These are phyloP conservation scores for Exophiala sp. DNA, from an alignment of 2,329 filamentous ascomycete species.

Conservation along the genomic window DNA sequence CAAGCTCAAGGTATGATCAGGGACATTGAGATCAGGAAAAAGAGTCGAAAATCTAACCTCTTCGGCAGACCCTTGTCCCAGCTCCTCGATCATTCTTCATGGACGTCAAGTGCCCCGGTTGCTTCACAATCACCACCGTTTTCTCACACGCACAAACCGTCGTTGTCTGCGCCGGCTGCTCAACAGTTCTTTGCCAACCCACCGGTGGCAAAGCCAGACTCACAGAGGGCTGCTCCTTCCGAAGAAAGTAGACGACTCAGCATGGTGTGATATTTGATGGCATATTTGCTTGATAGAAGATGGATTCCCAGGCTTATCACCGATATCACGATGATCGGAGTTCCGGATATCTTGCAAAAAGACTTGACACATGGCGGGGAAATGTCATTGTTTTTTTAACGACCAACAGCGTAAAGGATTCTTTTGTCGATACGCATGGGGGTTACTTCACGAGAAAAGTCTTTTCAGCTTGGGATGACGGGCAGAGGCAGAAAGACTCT, in stretches of 20 bases:
- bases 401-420: constrained; percentile 4
- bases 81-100: constrained; percentile 99
- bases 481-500: constrained; percentile 30
- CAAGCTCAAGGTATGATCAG: constrained; percentile 91
- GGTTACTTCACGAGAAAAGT: constrained; percentile 36
- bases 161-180: constrained; percentile 99
- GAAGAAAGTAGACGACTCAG: constrained; percentile 85
- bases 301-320: constrained; percentile 42
- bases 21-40: background rate
- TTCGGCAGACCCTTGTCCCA: constrained; percentile 78
- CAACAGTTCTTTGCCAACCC: constrained; percentile 98
- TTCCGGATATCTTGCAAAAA: constrained; percentile 79
- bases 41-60: constrained; percentile 14
- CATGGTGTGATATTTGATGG: constrained; percentile 31
- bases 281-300: constrained; percentile 46
- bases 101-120: constrained; percentile 99
- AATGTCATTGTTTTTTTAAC: constrained; percentile 41
- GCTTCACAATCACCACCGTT: constrained; percentile 99
- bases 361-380: constrained; percentile 26
- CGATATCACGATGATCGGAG: constrained; percentile 59
- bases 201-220: constrained; percentile 98
- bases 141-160: constrained; percentile 99
- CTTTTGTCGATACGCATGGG: constrained; percentile 12
- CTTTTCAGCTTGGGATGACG: constrained; percentile 29
- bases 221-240: constrained; percentile 99